Evolutionary conservation across 2,329 filamentous ascomycete genomes (phyloP).

Genomic region (Ceratocystis alfenasii): DNA sequence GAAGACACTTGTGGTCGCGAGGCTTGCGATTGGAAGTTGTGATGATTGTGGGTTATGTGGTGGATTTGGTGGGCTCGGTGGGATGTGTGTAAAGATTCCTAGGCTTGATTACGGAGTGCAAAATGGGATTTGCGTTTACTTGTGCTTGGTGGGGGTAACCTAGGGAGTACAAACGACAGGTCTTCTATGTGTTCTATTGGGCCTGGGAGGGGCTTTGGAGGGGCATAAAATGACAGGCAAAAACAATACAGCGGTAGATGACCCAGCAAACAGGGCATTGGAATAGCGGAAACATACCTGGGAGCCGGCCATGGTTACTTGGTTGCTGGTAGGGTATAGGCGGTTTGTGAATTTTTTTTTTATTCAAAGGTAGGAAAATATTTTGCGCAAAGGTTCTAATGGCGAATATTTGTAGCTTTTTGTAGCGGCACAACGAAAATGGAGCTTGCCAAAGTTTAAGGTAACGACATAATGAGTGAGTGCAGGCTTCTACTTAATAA

Average conservation of each 20-base stretch:
- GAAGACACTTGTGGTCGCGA: slow-evolving; percentile 2
- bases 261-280: background rate
- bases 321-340: no score
- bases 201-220: slow-evolving; percentile 15
- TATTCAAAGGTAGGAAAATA: slow-evolving; percentile 2
- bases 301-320: slow-evolving; percentile 14
- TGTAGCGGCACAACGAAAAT: background rate
- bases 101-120: slow-evolving; percentile 8
- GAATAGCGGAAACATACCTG: slow-evolving; percentile 10
- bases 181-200: background rate
- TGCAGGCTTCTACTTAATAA: background rate
- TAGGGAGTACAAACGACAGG: background rate
- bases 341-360: no score
- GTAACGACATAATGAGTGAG: background rate
- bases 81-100: background rate
- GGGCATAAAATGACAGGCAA: background rate
- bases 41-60: background rate
- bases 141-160: slow-evolving; percentile 10
- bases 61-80: background rate
- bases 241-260: background rate
- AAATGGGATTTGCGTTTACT: slow-evolving; percentile 8
- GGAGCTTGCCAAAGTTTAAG: background rate
- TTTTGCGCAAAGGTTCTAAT: slow-evolving; percentile 1
- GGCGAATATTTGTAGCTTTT: slow-evolving; percentile 1
- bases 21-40: slow-evolving; percentile 5